Evolutionary conservation across 371 early-diverging fungal genomes (phyloP).

Genomic region (Saksenaea vasiformis): DNA sequence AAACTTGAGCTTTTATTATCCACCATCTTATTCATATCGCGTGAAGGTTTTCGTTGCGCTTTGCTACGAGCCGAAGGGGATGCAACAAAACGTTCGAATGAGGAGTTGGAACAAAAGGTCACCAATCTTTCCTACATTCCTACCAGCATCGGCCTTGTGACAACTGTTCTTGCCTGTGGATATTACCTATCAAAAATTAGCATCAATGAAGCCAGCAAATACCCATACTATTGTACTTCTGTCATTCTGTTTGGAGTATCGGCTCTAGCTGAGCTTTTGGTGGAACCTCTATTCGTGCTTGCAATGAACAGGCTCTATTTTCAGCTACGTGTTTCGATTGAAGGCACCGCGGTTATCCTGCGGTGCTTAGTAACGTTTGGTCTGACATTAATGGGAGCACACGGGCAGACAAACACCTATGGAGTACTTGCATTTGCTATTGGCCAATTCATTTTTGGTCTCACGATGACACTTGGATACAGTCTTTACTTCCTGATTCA

Average conservation of each 20-base stretch:
- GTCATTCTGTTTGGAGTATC: conserved; percentile 69
- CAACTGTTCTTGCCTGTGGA: conserved; percentile 50
- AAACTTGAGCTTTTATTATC: conserved; percentile 85
- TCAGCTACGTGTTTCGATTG: conserved; percentile 75
- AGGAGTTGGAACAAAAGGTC: conserved; percentile 54
- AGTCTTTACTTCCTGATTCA: conserved; percentile 44
- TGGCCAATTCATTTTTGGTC: conserved; percentile 72
- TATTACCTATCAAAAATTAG: conserved; percentile 53
- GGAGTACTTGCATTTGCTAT: conserved; percentile 77
- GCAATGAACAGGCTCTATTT: conserved; percentile 74
- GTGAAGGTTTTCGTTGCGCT: conserved; percentile 90
- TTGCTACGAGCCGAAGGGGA: conserved; percentile 52
- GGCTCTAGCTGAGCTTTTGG: conserved; percentile 73
- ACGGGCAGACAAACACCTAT: conserved; percentile 39
- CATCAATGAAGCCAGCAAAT: conserved; percentile 21
- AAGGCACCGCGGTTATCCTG: conserved; percentile 77
- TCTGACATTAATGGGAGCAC: conserved; percentile 55
- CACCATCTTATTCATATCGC: conserved; percentile 88
- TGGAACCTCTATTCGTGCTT: conserved; percentile 85
- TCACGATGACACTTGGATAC: conserved; percentile 61
- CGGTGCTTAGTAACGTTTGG: conserved; percentile 73
- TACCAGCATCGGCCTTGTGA: conserved; percentile 59
- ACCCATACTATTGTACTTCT: conserved; percentile 51
- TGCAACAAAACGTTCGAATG: conserved; percentile 10
- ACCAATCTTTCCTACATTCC: conserved; percentile 83